A percentile compares a stretch with the other conserved stretches of the same genome.
Conservation (phyloP, 352 stramenopile genomes). For the Phytopythium sindhum region DNA sequence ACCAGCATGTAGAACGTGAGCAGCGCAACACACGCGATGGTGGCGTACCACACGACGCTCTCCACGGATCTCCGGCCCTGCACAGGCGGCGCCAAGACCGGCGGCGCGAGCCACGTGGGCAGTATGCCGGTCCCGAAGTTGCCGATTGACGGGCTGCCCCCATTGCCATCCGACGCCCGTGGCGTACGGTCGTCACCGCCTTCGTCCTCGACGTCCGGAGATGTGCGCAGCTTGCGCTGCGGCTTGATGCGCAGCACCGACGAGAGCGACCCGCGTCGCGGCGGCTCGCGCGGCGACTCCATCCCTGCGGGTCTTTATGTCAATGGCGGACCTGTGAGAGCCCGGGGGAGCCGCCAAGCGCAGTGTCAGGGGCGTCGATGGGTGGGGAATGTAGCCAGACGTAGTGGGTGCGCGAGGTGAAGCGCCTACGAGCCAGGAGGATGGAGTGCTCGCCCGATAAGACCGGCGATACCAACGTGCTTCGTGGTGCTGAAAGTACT, state of each 20-base stretch:
- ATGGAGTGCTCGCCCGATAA: background rate
- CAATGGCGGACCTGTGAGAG: background rate
- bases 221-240: slow-evolving; percentile 12
- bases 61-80: background rate
- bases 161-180: background rate
- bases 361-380: background rate
- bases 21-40: background rate
- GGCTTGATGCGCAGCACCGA: slow-evolving; percentile 5
- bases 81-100: background rate
- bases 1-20: slow-evolving; percentile 6
- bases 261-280: slow-evolving; percentile 3
- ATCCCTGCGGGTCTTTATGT: background rate
- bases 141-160: background rate
- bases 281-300: slow-evolving; percentile 8
- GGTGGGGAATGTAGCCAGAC: background rate
- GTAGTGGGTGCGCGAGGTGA: background rate
- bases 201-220: slow-evolving; percentile 4
- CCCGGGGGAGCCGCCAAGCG: background rate
- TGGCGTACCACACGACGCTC: slow-evolving; percentile 6
- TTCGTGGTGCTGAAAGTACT: no score
- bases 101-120: background rate
- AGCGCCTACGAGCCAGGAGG: background rate
- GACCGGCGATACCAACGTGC: no score
- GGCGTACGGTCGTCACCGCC: background rate
- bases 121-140: background rate